Conservation (phyloP, 768 basidiomycete genomes). For the Filobasidium wieringae region DNA sequence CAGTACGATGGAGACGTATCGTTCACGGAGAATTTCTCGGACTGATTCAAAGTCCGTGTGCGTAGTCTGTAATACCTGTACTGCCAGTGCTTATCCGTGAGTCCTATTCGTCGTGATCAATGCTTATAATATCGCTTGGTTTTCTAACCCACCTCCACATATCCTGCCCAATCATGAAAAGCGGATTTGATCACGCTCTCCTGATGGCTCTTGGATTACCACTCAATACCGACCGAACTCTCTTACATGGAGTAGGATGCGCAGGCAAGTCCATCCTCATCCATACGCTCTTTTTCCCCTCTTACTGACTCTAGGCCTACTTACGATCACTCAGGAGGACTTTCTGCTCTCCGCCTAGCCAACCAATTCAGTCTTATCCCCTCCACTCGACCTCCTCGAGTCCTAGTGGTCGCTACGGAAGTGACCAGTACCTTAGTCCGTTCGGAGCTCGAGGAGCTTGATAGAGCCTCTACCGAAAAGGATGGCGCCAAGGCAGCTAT, state of each 20-base stretch:
- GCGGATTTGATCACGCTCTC: constrained; percentile 14
- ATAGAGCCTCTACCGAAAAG: background rate
- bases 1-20: background rate
- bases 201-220: constrained; percentile 13
- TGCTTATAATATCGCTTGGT: background rate
- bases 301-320: too few relatives aligned
- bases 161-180: background rate
- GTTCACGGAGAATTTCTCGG: background rate
- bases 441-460: constrained; percentile 14
- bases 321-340: too few relatives aligned
- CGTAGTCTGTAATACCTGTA: constrained; percentile 14
- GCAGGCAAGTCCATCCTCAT: background rate
- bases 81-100: constrained; percentile 14
- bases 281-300: background rate
- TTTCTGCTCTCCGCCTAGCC: constrained; percentile 16
- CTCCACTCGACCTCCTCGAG: constrained; percentile 2
- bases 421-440: constrained; percentile 16
- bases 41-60: background rate
- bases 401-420: constrained; percentile 17
- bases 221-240: constrained; percentile 11
- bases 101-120: background rate
- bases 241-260: constrained; percentile 20
- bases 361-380: constrained; percentile 4
- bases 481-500: background rate
- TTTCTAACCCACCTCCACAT: background rate